phyloP scores from a whole-genome alignment of 768 basidiomycete species.

The Collybia nuda region DNA sequence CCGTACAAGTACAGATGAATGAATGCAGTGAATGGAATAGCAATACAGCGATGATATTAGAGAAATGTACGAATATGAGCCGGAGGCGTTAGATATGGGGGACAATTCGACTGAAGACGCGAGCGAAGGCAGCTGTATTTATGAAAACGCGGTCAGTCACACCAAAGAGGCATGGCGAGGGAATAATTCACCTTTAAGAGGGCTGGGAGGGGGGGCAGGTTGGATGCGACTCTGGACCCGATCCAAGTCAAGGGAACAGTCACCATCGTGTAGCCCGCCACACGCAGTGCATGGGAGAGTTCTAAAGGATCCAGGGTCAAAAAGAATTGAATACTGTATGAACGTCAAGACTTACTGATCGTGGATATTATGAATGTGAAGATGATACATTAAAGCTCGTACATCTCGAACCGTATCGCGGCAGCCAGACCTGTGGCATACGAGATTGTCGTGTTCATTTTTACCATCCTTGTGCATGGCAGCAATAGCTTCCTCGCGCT shows the following conservation, averaged over 20 bases:
- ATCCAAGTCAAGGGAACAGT: slow-evolving; percentile 15
- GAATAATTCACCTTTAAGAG: slow-evolving; percentile 10
- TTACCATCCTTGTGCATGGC: slow-evolving; percentile 25
- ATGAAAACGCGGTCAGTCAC: not conserved
- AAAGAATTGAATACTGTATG: slow-evolving; percentile 1
- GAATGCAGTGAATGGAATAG: not conserved
- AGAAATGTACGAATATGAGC: not conserved
- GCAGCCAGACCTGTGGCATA: slow-evolving; percentile 47
- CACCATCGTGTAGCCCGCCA: slow-evolving; percentile 19
- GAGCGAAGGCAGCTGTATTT: slow-evolving; percentile 9
- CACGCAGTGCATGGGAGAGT: slow-evolving; percentile 21
- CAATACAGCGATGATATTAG: not conserved
- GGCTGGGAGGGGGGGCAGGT: slow-evolving; percentile 10
- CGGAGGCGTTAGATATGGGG: not conserved
- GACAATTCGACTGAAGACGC: slow-evolving; percentile 7
- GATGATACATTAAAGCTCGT: slow-evolving; percentile 48
- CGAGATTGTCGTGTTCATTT: slow-evolving; percentile 28
- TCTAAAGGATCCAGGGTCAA: slow-evolving; percentile 9
- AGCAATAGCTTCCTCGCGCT: slow-evolving; percentile 37
- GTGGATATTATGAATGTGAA: slow-evolving; percentile 57
- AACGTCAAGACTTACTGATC: slow-evolving; percentile 30
- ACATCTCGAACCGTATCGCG: slow-evolving; percentile 38
- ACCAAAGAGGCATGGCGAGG: not conserved
- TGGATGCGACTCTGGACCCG: slow-evolving; percentile 1
- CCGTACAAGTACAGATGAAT: not conserved